These are phyloP conservation scores for Aspergillus affinis DNA, from an alignment of 495 filamentous ascomycete genomes.

Conservation along the genomic window DNA sequence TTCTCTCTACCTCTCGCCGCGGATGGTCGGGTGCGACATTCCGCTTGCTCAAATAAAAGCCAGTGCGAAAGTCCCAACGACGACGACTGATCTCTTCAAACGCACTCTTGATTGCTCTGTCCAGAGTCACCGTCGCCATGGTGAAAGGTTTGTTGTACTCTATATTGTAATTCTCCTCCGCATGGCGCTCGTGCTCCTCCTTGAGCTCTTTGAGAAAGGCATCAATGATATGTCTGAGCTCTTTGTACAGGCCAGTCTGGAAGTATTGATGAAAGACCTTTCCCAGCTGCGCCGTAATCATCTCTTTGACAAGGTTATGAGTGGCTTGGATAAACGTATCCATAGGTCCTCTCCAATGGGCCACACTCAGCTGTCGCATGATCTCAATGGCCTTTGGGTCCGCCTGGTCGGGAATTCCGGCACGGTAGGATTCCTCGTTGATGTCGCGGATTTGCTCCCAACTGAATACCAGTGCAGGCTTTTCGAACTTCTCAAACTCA, in stretches of 20 bases:
- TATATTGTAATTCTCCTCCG: constrained; percentile 24
- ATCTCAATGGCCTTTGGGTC: constrained; percentile 44
- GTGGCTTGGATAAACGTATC: constrained; percentile 30
- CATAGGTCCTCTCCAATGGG: constrained; percentile 39
- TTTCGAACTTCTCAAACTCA: constrained; percentile 19
- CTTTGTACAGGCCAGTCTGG: constrained; percentile 38
- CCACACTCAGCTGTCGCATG: constrained; percentile 38
- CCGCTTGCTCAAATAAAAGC: constrained; percentile 15
- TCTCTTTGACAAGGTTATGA: constrained; percentile 28
- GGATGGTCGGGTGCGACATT: constrained; percentile 7
- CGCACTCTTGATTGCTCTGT: constrained; percentile 14
- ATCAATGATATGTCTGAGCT: constrained; percentile 28
- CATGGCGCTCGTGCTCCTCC: constrained; percentile 22
- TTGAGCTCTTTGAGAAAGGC: constrained; percentile 28
- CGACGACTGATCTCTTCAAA: constrained; percentile 9
- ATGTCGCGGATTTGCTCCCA: constrained; percentile 33
- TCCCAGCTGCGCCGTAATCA: constrained; percentile 31
- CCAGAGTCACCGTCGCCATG: constrained; percentile 27
- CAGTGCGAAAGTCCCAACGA: constrained; percentile 18
- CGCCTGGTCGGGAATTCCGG: constrained; percentile 39
- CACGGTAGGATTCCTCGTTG: constrained; percentile 37
- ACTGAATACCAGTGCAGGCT: constrained; percentile 25
- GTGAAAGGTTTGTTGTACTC: constrained; percentile 40
- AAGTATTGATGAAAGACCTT: constrained; percentile 35
- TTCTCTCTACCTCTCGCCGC: constrained; percentile 19